Conservation (phyloP, 768 basidiomycete species). For the Pisolithus tinctorius region DNA sequence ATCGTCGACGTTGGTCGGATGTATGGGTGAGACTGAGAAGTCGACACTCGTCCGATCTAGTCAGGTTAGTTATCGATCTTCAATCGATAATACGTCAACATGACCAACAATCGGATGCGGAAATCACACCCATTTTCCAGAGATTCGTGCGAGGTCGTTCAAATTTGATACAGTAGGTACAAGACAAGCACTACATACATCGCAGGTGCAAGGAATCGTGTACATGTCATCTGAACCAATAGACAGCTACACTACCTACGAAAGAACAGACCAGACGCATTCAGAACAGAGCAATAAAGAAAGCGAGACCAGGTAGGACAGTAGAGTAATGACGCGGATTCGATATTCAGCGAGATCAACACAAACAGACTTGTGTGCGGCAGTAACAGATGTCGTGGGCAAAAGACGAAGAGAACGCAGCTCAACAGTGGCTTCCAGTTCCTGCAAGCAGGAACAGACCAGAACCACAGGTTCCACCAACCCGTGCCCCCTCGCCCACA, state of each 20-base stretch:
- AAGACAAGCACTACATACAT: constrained; percentile 29
- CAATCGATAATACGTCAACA: constrained; percentile 1
- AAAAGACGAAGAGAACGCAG: constrained; percentile 14
- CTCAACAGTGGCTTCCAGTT: constrained; percentile 7
- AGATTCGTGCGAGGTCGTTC: not conserved
- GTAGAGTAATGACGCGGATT: not conserved
- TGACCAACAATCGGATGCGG: not conserved
- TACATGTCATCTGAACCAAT: constrained; percentile 23
- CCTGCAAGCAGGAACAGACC: constrained; percentile 23
- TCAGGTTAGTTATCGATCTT: constrained; percentile 2
- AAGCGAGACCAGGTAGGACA: constrained; percentile 12
- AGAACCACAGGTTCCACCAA: constrained; percentile 5
- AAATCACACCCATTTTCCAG: constrained; percentile 6
- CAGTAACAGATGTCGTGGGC: constrained; percentile 19
- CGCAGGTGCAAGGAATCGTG: constrained; percentile 24
- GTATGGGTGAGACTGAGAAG: not conserved
- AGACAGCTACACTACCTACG: constrained; percentile 30
- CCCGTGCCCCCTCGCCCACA: constrained; percentile 8
- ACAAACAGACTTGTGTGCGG: constrained; percentile 2
- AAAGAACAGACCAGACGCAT: constrained; percentile 19
- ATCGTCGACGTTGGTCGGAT: not conserved
- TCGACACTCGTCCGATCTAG: no score
- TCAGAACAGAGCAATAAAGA: constrained; percentile 16
- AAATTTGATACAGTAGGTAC: constrained; percentile 3
- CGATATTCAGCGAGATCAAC: not conserved